Conservation (phyloP, 352 stramenopile species). For the Phytophthora megakarya region DNA sequence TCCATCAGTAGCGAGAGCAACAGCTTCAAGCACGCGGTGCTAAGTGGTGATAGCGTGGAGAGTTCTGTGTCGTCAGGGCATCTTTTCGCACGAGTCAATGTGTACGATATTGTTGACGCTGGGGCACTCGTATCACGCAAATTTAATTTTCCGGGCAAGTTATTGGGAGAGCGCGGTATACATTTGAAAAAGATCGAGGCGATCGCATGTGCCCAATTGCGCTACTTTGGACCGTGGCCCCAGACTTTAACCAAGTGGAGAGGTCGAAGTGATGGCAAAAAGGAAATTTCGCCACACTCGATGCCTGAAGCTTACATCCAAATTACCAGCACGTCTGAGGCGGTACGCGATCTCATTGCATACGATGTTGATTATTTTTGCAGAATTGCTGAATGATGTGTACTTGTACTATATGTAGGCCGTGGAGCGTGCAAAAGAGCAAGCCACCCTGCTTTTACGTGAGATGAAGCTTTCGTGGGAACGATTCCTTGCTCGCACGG, state of each 20-base stretch:
- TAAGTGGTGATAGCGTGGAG: constrained; percentile 30
- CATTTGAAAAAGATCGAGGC: constrained; percentile 70
- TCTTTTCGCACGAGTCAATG: constrained; percentile 37
- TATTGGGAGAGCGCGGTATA: constrained; percentile 67
- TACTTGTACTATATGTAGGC: constrained; percentile 19
- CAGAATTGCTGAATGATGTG: constrained; percentile 10
- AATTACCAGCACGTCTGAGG: constrained; percentile 56
- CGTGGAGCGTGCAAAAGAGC: constrained; percentile 50
- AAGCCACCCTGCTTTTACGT: constrained; percentile 51
- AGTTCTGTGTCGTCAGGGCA: constrained; percentile 32
- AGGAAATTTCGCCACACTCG: constrained; percentile 9
- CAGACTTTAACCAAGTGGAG: constrained; percentile 31
- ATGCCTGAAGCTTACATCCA: constrained; percentile 51
- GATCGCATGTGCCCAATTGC: constrained; percentile 57
- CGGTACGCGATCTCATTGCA: constrained; percentile 32
- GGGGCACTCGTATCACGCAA: constrained; percentile 53
- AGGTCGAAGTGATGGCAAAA: constrained; percentile 14
- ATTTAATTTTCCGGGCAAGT: constrained; percentile 69
- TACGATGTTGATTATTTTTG: constrained; percentile 1
- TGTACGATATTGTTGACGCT: constrained; percentile 43
- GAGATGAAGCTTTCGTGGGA: constrained; percentile 68
- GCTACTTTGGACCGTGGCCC: constrained; percentile 54
- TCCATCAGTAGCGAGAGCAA: constrained; percentile 26
- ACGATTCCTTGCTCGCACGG: constrained; percentile 33
- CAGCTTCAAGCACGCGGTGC: constrained; percentile 32